These are phyloP conservation scores for Podila epicladia DNA, from an alignment of 192 early-diverging fungal genomes.

Conservation along the genomic window DNA sequence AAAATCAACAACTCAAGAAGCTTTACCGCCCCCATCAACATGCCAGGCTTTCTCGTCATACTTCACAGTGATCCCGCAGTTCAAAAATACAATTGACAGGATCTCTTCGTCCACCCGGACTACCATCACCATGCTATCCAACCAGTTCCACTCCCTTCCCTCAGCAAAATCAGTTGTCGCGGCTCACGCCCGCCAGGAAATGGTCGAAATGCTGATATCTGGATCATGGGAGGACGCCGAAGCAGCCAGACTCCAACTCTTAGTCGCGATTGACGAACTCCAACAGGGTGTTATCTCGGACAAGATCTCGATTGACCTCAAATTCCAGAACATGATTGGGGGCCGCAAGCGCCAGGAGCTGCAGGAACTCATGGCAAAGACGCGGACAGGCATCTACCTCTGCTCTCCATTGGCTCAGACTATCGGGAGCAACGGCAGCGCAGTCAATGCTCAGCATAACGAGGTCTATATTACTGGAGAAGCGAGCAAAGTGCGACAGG, in stretches of 20 bases:
- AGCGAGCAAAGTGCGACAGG: slow-evolving; percentile 53
- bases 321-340: slow-evolving; percentile 73
- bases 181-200: slow-evolving; percentile 41
- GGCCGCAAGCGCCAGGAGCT: slow-evolving; percentile 70
- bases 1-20: neutral
- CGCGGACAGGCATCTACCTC: slow-evolving; percentile 77
- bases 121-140: slow-evolving; percentile 34
- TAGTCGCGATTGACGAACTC: slow-evolving; percentile 37
- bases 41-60: slow-evolving; percentile 16
- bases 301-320: slow-evolving; percentile 47
- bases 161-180: slow-evolving; percentile 31
- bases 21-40: neutral
- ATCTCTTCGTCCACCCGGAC: slow-evolving; percentile 37
- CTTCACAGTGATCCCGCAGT: slow-evolving; percentile 29
- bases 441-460: slow-evolving; percentile 37
- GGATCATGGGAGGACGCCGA: slow-evolving; percentile 51
- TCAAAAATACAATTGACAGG: slow-evolving; percentile 33
- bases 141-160: slow-evolving; percentile 41
- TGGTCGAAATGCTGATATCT: slow-evolving; percentile 39
- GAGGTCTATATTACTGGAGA: slow-evolving; percentile 60
- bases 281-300: slow-evolving; percentile 27
- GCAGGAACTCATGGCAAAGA: slow-evolving; percentile 74
- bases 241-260: slow-evolving; percentile 26
- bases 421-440: slow-evolving; percentile 27
- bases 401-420: slow-evolving; percentile 63